phyloP scores from a whole-genome alignment of 2,329 filamentous ascomycete genomes.

The Penicillium sp. region DNA sequence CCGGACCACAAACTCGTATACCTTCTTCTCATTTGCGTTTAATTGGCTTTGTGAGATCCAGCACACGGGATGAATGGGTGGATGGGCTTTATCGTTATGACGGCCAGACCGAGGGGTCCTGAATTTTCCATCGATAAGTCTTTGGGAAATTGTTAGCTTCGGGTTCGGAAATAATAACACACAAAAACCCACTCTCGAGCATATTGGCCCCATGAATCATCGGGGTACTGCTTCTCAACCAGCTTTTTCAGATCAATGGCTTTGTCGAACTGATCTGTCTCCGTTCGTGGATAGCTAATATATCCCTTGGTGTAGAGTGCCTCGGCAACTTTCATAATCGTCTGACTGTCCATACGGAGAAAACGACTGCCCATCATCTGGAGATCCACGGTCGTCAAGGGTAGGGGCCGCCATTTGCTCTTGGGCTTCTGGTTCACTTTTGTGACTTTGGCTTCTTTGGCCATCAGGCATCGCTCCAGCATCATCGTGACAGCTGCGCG shows the following conservation, averaged over 20 bases:
- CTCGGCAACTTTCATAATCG: conserved; percentile 70
- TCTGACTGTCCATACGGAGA: conserved; percentile 84
- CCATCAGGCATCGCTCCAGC: conserved; percentile 78
- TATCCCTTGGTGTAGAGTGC: background rate
- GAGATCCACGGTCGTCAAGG: conserved; percentile 90
- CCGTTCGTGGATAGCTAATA: conserved; percentile 76
- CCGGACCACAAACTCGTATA: conserved; percentile 91
- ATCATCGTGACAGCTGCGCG: conserved; percentile 75
- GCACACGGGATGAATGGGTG: conserved; percentile 93
- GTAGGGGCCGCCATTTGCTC: conserved; percentile 89
- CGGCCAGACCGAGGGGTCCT: conserved; percentile 76
- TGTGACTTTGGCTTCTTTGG: conserved; percentile 73
- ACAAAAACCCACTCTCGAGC: conserved; percentile 58
- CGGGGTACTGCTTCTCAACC: conserved; percentile 78
- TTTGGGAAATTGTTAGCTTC: conserved; percentile 19
- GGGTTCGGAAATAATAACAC: background rate
- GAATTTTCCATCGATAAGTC: conserved; percentile 72
- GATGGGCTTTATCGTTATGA: conserved; percentile 95
- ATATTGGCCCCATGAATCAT: conserved; percentile 74
- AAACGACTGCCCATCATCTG: conserved; percentile 93
- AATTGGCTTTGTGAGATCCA: conserved; percentile 66
- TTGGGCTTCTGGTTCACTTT: conserved; percentile 90
- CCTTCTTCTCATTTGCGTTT: conserved; percentile 64
- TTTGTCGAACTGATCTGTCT: conserved; percentile 92
- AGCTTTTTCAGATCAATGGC: conserved; percentile 80